Evolutionary conservation across 768 basidiomycete species (phyloP).

Genomic region (Hygrocybe coccinea): DNA sequence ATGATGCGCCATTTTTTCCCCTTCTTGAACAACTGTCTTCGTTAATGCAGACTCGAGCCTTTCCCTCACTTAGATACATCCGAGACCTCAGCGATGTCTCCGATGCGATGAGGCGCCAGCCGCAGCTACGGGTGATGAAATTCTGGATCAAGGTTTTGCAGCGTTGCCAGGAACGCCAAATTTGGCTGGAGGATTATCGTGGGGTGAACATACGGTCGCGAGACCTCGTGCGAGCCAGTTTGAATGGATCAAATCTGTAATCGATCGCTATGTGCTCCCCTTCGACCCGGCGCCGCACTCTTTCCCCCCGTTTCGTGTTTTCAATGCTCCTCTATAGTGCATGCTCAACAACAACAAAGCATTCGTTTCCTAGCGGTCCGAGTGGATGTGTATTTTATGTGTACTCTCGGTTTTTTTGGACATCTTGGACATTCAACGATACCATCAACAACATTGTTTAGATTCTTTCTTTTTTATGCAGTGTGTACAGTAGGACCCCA

Average conservation of each 20-base stretch:
- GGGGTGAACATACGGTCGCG: conserved; percentile 55
- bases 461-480: too few relatives aligned
- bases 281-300: not conserved
- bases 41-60: conserved; percentile 50
- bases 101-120: conserved; percentile 44
- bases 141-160: conserved; percentile 39
- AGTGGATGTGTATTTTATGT: too few relatives aligned
- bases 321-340: too few relatives aligned
- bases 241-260: not conserved
- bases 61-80: conserved; percentile 56
- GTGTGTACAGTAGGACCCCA: too few relatives aligned
- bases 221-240: conserved; percentile 4
- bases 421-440: too few relatives aligned
- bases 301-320: not conserved
- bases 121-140: conserved; percentile 33
- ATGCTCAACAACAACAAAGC: too few relatives aligned
- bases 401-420: too few relatives aligned
- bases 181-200: conserved; percentile 61
- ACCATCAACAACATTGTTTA: too few relatives aligned
- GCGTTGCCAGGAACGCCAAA: conserved; percentile 48
- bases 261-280: too few relatives aligned
- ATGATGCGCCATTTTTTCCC: conserved; percentile 56
- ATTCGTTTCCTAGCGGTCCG: too few relatives aligned
- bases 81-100: conserved; percentile 62
- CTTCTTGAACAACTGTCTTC: conserved; percentile 61